Evolutionary conservation across 129 eudicot species (phyloP).

Genomic region (Escallonia rubra): DNA sequence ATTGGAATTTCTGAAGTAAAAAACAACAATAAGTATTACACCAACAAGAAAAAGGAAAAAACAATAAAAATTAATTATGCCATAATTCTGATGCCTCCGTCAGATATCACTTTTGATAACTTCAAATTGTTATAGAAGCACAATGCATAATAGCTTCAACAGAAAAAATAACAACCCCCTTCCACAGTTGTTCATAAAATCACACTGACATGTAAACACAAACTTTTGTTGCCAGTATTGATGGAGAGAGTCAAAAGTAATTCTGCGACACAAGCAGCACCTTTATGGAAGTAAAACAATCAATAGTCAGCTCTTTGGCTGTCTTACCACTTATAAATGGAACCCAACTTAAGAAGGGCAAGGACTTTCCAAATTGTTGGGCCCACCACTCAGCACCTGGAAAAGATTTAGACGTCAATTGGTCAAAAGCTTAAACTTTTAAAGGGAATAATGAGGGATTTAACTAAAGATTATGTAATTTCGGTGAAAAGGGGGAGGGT

Average conservation of each 20-base stretch:
- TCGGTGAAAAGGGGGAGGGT: too few species aligned
- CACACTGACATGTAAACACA: too few species aligned
- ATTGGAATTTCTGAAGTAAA: conserved; percentile 57
- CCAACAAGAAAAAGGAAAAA: conserved; percentile 7
- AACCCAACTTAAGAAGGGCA: conserved; percentile 80
- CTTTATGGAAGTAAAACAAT: too few species aligned
- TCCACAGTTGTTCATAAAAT: too few species aligned
- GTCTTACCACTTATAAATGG: conserved; percentile 73
- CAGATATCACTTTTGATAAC: too few species aligned
- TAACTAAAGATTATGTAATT: neutral
- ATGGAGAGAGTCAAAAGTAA: too few species aligned
- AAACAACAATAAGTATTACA: neutral
- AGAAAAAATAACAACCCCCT: too few species aligned
- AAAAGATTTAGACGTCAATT: conserved; percentile 11
- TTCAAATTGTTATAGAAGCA: too few species aligned
- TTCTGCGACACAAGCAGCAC: too few species aligned
- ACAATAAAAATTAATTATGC: neutral
- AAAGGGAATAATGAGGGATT: neutral
- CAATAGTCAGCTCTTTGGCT: neutral
- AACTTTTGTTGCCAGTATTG: too few species aligned
- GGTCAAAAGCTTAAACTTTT: neutral
- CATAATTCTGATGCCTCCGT: too few species aligned
- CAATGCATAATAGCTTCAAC: too few species aligned
- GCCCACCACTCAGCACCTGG: conserved; percentile 99
- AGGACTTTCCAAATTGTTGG: conserved; percentile 68